phyloP scores from a whole-genome alignment of 257 asterid genomes.

The Fraxinus quadrangulata region DNA sequence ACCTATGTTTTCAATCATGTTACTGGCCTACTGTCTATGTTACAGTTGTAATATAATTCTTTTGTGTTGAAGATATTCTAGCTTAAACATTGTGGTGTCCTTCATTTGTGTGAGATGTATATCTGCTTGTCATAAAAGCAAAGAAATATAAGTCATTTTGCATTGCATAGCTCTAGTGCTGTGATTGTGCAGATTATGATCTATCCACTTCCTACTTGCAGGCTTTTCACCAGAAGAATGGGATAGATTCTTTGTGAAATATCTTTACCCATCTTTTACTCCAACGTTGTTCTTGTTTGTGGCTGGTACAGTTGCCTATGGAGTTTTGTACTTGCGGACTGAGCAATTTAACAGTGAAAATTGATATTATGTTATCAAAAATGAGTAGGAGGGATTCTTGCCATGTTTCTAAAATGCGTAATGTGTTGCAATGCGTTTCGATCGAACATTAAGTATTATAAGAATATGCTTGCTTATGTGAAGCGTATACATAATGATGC shows the following conservation, averaged over 20 bases:
- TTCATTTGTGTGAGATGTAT: neutral
- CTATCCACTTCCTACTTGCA: conserved; percentile 29
- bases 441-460: no score
- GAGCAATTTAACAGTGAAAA: conserved; percentile 42
- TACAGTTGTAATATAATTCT: neutral
- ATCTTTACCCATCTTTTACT: no score
- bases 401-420: no score
- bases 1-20: neutral
- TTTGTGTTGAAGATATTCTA: no score
- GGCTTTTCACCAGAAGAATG: conserved; percentile 89
- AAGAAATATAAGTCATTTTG: neutral
- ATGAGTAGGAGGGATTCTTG: no score
- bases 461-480: no score
- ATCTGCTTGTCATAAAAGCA: neutral
- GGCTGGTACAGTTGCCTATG: no score
- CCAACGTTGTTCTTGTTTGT: no score
- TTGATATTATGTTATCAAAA: conserved; percentile 35
- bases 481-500: no score
- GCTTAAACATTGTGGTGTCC: neutral
- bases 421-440: no score
- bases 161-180: neutral
- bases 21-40: neutral
- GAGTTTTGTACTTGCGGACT: conserved; percentile 76
- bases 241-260: no score
- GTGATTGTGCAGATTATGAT: neutral